Evolutionary conservation across 2,329 filamentous ascomycete species (phyloP).

Genomic region (Cladosporium sp.): DNA sequence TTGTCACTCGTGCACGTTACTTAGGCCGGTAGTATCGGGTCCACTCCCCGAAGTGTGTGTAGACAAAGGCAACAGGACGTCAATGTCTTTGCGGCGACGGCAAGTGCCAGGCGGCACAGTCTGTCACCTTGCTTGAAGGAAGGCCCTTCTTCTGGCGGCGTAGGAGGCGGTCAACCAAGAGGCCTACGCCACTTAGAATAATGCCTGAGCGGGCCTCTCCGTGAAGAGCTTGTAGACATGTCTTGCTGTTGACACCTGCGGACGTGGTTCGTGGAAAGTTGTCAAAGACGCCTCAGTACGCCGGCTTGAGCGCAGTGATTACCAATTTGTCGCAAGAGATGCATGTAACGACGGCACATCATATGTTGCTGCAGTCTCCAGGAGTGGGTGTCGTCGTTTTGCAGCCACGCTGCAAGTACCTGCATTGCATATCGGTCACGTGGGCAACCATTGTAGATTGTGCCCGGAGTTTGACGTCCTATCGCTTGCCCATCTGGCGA

Average conservation of each 20-base stretch:
- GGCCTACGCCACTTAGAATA: background rate
- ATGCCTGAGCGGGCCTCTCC: background rate
- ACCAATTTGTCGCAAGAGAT: background rate
- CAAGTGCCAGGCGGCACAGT: background rate
- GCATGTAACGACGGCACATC: constrained; percentile 1
- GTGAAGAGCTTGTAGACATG: background rate
- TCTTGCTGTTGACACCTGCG: background rate
- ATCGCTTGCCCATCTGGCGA: constrained; percentile 1
- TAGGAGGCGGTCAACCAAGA: background rate
- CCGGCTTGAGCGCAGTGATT: background rate
- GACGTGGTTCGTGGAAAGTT: constrained; percentile 3
- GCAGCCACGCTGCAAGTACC: background rate
- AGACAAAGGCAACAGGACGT: background rate
- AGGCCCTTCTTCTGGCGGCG: background rate
- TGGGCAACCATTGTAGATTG: background rate
- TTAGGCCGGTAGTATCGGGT: background rate
- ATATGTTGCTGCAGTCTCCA: background rate
- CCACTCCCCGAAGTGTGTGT: constrained; percentile 1
- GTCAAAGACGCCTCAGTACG: background rate
- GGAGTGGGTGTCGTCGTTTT: background rate
- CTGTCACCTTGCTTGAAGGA: background rate
- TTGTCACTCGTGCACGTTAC: background rate
- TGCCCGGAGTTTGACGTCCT: background rate
- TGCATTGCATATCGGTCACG: constrained; percentile 15
- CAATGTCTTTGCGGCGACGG: background rate